Conservation (phyloP, 495 filamentous ascomycete species). For the Amphirosellinia nigrospora region DNA sequence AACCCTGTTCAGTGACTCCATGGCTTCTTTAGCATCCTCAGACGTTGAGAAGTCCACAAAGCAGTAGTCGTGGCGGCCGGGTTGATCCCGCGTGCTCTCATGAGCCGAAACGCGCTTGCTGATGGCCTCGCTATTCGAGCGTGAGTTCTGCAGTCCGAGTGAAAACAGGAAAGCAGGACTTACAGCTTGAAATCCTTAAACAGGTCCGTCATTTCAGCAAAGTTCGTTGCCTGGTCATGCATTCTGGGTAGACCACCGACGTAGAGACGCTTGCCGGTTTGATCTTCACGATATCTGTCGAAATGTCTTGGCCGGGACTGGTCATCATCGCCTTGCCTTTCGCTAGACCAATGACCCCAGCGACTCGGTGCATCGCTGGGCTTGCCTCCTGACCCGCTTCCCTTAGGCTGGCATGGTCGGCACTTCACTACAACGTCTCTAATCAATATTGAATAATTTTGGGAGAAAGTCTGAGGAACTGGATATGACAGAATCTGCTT, state of each 20-base stretch:
- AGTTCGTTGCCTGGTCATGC: conserved; percentile 59
- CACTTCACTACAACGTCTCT: conserved; percentile 54
- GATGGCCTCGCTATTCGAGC: conserved; percentile 54
- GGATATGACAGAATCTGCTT: not conserved
- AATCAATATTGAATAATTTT: not conserved
- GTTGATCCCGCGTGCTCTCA: conserved; percentile 54
- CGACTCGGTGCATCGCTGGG: conserved; percentile 34
- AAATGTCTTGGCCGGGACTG: conserved; percentile 14
- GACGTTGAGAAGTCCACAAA: conserved; percentile 67
- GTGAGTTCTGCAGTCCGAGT: conserved; percentile 11
- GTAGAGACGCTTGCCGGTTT: conserved; percentile 60
- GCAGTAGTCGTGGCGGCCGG: conserved; percentile 69
- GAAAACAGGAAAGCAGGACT: conserved; percentile 28
- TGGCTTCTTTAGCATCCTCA: conserved; percentile 60
- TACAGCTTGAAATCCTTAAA: conserved; percentile 64
- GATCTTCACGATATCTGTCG: conserved; percentile 30
- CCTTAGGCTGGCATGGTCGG: conserved; percentile 62
- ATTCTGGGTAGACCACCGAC: conserved; percentile 68
- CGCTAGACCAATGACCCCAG: conserved; percentile 49
- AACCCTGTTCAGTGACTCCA: conserved; percentile 40
- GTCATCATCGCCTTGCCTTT: conserved; percentile 26
- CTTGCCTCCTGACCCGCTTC: conserved; percentile 26
- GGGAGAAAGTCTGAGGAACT: not conserved
- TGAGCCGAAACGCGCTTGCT: conserved; percentile 70
- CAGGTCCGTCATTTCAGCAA: conserved; percentile 60